A percentile compares a stretch with the other conserved stretches of the same genome.
phyloP scores from a whole-genome alignment of 139 green algal species.

The Chlorella sorokiniana region DNA sequence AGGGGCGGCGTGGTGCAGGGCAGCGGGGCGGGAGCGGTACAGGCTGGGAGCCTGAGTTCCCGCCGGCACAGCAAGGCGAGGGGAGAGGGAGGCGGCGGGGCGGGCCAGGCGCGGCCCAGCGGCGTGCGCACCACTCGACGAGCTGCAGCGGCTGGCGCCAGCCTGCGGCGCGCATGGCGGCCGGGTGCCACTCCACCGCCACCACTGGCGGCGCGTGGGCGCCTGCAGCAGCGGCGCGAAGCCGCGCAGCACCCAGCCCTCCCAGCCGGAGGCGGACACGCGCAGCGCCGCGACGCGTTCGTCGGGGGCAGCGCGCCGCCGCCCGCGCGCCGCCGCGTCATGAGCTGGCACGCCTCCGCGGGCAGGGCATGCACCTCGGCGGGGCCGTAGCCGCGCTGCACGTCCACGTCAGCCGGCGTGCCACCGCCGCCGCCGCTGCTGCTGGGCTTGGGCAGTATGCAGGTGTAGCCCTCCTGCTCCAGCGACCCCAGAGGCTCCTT shows the following conservation, averaged over 20 bases:
- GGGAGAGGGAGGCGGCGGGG: too few relatives aligned
- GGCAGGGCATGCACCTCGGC: constrained; percentile 20
- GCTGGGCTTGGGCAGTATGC: constrained; percentile 25
- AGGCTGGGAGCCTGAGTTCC: too few relatives aligned
- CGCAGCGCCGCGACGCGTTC: constrained; percentile 1
- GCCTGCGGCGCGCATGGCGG: constrained; percentile 44
- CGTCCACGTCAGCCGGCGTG: neutral
- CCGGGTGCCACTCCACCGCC: constrained; percentile 70
- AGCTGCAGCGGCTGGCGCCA: constrained; percentile 52
- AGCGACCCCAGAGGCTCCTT: constrained; percentile 55
- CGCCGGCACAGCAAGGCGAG: too few relatives aligned
- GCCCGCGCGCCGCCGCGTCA: constrained; percentile 18
- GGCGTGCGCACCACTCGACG: constrained; percentile 41
- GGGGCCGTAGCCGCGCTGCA: constrained; percentile 29
- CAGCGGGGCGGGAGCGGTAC: too few relatives aligned
- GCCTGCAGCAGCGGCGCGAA: constrained; percentile 42
- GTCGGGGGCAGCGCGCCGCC: neutral
- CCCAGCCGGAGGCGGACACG: constrained; percentile 63
- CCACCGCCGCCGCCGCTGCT: neutral
- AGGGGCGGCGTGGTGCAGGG: too few relatives aligned
- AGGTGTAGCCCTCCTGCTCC: constrained; percentile 46
- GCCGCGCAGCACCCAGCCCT: constrained; percentile 69
- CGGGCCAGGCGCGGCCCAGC: neutral
- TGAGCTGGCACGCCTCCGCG: constrained; percentile 33
- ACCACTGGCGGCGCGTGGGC: constrained; percentile 61